Conservation (phyloP, 2,329 filamentous ascomycete genomes). For the Anisogramma anomala region DNA sequence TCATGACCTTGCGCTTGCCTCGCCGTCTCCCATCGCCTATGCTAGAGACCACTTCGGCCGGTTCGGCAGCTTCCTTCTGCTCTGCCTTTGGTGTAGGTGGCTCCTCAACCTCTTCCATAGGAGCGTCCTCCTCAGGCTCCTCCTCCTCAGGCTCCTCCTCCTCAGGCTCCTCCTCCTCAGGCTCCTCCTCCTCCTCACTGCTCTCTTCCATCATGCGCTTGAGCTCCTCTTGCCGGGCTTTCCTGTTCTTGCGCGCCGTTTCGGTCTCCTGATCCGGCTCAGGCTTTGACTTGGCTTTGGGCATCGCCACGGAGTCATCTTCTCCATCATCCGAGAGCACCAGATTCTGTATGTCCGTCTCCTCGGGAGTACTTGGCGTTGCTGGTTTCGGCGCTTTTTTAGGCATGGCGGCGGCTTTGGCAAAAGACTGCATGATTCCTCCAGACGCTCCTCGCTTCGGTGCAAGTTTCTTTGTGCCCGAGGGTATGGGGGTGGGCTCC, state of each 20-base stretch:
- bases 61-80: constrained; percentile 26
- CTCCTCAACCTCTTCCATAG: constrained; percentile 24
- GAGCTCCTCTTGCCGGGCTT: constrained; percentile 54
- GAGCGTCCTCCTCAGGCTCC: constrained; percentile 8
- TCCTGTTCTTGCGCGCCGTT: constrained; percentile 32
- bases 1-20: constrained; percentile 69
- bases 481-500: constrained; percentile 21
- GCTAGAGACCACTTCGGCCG: constrained; percentile 42
- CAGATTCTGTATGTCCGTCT: constrained; percentile 32
- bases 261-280: constrained; percentile 25
- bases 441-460: constrained; percentile 49
- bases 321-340: constrained; percentile 41
- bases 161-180: constrained; percentile 10
- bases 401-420: constrained; percentile 45
- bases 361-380: constrained; percentile 32
- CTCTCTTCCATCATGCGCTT: constrained; percentile 35
- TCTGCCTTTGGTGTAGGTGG: constrained; percentile 28
- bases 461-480: constrained; percentile 28
- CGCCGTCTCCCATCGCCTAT: constrained; percentile 52
- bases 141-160: constrained; percentile 16
- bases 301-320: constrained; percentile 43
- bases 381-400: constrained; percentile 37
- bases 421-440: constrained; percentile 69
- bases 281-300: constrained; percentile 28
- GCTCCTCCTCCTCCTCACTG: constrained; percentile 16